Base-by-base conservation (phyloP, 2,329 filamentous ascomycete species). In the Cordyceps javanica region DNA sequence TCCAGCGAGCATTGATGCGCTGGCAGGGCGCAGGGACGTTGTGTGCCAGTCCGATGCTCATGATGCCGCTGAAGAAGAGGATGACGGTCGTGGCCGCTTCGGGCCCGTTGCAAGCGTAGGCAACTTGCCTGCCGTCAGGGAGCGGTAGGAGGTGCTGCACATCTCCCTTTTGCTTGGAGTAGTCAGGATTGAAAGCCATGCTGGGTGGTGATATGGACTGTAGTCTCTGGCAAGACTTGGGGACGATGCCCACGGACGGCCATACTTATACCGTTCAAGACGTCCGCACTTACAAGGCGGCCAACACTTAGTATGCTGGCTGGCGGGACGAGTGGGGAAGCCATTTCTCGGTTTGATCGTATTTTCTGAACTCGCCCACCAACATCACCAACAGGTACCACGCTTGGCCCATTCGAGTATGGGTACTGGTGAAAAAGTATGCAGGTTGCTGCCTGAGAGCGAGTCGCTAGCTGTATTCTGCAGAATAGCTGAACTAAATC, bases 41-140 rank as follows among this genome's bases (percentile, higher is more conserved):
- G 8, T 34, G 34, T 3, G 64, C 63, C 7, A 36, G 59, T 2
- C 64, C 64, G 7, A 64, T 59, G 50, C 61, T 62, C 57, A 66
- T 59, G 9, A 66, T 53, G 28, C 64, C 62, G 2, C 56, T 57
- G 41, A 64, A 66, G 58, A 65, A 66, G 25, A 66, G 32, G 41
- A 65, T 26, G 25, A 64, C 38, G 28, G 55, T 63, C 8, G 60
- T 62, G 2, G 62, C 60, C 2, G 39, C 28, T 5, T 44, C 30
- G 2, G 63, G 64, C 2, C 64, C 63, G 32, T 64, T 66, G 58
- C 59, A 52, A 11, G 64, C 60, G 50, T 62, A 66, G 11, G 64
- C 63, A 1, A 66, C 34, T n/a, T 63, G 61, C 16, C 64, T 52
- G 21, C 28, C 44, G 34, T 49, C 34, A 8, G 57, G 39, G 1